phyloP scores from a whole-genome alignment of 441 rosid species.

The Lagerstroemia fauriei region DNA sequence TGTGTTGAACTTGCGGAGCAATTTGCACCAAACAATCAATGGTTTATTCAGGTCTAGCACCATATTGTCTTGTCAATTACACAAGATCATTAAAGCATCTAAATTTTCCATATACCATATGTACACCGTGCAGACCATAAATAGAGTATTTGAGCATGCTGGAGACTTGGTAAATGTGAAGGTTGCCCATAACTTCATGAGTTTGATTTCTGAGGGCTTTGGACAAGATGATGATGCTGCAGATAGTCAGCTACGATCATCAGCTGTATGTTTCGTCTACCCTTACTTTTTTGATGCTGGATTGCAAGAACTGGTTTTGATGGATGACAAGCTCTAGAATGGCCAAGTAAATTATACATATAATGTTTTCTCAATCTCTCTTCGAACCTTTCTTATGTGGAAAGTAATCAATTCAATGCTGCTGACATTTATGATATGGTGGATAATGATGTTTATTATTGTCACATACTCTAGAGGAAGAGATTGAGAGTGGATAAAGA shows the following conservation, averaged over 20 bases:
- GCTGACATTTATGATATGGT: no score
- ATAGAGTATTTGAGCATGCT: conserved; percentile 95
- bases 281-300: not conserved
- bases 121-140: conserved; percentile 61
- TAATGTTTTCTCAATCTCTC: no score
- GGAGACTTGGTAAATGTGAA: conserved; percentile 88
- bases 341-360: no score
- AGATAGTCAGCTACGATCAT: conserved; percentile 79
- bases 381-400: no score
- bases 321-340: no score
- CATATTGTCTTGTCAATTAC: no score
- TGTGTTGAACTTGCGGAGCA: conserved; percentile 95
- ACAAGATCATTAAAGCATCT: no score
- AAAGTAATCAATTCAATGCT: no score
- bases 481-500: no score
- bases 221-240: conserved; percentile 89
- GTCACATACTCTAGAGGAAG: no score
- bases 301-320: not conserved
- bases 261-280: conserved; percentile 64
- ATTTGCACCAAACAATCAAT: conserved; percentile 91
- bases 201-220: conserved; percentile 92
- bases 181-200: conserved; percentile 94
- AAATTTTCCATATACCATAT: conserved; percentile 16
- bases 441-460: no score
- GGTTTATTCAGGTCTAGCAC: conserved; percentile 87